Conservation (phyloP, 75 land plant species). For the Isoetes taiwanensis region DNA sequence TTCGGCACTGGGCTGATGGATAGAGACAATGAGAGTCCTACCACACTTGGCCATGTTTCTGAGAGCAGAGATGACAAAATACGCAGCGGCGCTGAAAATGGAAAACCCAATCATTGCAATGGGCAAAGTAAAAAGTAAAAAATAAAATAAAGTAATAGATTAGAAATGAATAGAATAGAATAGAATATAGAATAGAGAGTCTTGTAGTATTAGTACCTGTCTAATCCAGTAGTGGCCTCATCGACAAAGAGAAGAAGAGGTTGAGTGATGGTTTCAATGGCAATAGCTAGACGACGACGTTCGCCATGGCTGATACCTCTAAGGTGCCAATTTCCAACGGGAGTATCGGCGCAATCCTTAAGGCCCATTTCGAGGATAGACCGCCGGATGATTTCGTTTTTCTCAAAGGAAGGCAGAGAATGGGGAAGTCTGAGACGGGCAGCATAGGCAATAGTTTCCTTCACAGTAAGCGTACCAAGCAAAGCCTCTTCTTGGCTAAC, state of each 20-base stretch:
- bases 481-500: background rate
- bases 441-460: background rate
- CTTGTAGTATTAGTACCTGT: too few species aligned
- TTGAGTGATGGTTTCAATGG: background rate
- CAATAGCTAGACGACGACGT: background rate
- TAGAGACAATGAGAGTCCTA: background rate
- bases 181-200: too few species aligned
- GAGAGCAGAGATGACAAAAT: background rate
- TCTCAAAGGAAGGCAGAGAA: background rate
- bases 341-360: background rate
- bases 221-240: conserved; percentile 3
- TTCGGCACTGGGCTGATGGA: conserved; percentile 2
- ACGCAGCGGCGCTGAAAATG: background rate
- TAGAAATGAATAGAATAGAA: too few species aligned
- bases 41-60: background rate
- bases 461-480: background rate
- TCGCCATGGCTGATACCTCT: conserved; percentile 1
- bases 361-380: conserved; percentile 3
- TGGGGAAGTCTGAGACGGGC: background rate
- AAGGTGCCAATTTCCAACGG: conserved; percentile 6
- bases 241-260: background rate
- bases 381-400: background rate
- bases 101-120: too few species aligned
- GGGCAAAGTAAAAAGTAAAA: too few species aligned
- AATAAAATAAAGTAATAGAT: too few species aligned